Evolutionary conservation across 495 filamentous ascomycete species (phyloP).

Genomic region (Daldinia vernicosa): DNA sequence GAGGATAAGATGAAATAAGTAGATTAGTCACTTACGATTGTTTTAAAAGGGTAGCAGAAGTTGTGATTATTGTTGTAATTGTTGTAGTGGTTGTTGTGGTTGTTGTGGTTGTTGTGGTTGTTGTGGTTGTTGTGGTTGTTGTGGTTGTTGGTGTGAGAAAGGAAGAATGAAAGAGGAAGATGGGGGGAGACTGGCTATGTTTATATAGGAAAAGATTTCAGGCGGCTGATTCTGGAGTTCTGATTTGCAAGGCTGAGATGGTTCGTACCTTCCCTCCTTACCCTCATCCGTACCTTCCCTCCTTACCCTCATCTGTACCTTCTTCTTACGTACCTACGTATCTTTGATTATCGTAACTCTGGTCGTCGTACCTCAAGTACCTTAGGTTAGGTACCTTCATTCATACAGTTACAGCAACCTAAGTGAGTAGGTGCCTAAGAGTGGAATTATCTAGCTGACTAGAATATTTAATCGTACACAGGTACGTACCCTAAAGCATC

Average conservation of each 20-base stretch:
- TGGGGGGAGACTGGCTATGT: neutral
- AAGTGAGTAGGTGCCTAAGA: too few species aligned
- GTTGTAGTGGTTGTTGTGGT: neutral
- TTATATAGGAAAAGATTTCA: neutral
- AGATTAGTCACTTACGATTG: neutral
- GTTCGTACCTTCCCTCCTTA: neutral
- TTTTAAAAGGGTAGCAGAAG: neutral
- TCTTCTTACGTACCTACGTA: too few species aligned
- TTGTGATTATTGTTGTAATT: neutral
- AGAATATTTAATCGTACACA: too few species aligned
- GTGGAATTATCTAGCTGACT: too few species aligned
- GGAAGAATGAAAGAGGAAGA: neutral
- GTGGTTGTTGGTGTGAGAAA: neutral
- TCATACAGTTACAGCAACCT: too few species aligned
- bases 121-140: neutral
- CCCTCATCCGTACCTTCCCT: neutral
- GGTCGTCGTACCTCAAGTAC: too few species aligned
- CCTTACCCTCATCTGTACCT: too few species aligned
- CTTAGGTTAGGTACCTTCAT: too few species aligned
- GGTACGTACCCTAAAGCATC: too few species aligned
- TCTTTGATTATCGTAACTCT: too few species aligned
- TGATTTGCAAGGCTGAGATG: neutral
- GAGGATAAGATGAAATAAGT: neutral
- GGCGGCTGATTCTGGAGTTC: neutral
- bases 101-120: neutral